Conservation (phyloP, 768 basidiomycete species). For the Tremella yokohamensis region DNA sequence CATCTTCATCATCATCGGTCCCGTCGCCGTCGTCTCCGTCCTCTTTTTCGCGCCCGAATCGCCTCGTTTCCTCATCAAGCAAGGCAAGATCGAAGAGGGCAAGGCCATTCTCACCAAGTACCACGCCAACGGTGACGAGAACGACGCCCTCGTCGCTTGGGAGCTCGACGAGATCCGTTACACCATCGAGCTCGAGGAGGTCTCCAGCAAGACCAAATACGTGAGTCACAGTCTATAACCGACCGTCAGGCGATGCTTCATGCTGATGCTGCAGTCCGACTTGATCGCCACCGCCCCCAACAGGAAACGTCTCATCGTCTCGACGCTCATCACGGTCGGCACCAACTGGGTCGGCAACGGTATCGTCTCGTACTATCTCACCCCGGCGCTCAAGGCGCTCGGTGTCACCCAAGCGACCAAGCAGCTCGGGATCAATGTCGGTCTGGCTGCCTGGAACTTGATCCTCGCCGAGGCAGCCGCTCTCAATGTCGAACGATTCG, state of each 20-base stretch:
- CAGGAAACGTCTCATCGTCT: conserved; percentile 12
- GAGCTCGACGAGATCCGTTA: conserved; percentile 61
- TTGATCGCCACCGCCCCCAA: conserved; percentile 13
- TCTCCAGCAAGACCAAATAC: conserved; percentile 23
- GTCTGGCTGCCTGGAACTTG: background rate
- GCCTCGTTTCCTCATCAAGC: conserved; percentile 53
- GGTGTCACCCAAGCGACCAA: background rate
- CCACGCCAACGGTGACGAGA: conserved; percentile 68
- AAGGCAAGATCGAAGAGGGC: conserved; percentile 64
- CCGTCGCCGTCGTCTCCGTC: conserved; percentile 27
- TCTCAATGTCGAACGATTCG: background rate
- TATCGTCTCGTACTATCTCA: conserved; percentile 12
- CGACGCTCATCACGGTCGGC: conserved; percentile 26
- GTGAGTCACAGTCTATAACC: too few relatives aligned
- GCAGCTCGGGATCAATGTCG: background rate
- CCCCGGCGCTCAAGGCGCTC: background rate
- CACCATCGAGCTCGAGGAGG: conserved; percentile 55
- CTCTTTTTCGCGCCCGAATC: conserved; percentile 44
- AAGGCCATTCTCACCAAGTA: conserved; percentile 70
- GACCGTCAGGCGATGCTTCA: background rate
- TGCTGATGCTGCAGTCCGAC: background rate
- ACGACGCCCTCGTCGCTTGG: conserved; percentile 53
- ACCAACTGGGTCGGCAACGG: conserved; percentile 40
- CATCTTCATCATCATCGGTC: conserved; percentile 45
- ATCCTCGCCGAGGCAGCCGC: background rate